Evolutionary conservation across 805 yeast species (phyloP).

Genomic region (Spathaspora passalidarum): DNA sequence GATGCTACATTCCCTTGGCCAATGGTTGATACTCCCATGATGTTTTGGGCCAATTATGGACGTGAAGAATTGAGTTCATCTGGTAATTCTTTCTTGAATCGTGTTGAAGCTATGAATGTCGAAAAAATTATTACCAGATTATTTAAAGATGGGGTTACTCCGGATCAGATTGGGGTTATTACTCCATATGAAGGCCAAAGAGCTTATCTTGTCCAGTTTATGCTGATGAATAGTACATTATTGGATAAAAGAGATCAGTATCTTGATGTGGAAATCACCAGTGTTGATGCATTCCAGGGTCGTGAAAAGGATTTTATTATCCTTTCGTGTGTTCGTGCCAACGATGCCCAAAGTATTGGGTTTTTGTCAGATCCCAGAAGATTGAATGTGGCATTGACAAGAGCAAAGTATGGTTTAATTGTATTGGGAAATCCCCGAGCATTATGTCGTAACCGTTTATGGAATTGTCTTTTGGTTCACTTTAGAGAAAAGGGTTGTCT

Average conservation of each 20-base stretch:
- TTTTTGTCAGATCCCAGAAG: slow-evolving; percentile 44
- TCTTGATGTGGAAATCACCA: slow-evolving; percentile 74
- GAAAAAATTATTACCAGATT: slow-evolving; percentile 72
- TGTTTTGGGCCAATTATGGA: slow-evolving; percentile 91
- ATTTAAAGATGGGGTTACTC: slow-evolving; percentile 73
- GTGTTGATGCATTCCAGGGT: slow-evolving; percentile 45
- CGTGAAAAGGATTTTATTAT: slow-evolving; percentile 44
- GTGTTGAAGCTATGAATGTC: slow-evolving; percentile 87
- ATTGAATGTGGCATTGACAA: slow-evolving; percentile 42
- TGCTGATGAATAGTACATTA: slow-evolving; percentile 68
- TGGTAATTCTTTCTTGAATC: slow-evolving; percentile 79
- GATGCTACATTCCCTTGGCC: slow-evolving; percentile 88
- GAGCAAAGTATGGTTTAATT: slow-evolving; percentile 42
- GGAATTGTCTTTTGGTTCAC: slow-evolving; percentile 77
- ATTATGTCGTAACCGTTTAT: slow-evolving; percentile 63
- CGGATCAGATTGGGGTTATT: slow-evolving; percentile 84
- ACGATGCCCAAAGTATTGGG: slow-evolving; percentile 38
- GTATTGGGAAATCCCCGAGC: slow-evolving; percentile 84
- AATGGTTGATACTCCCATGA: slow-evolving; percentile 78
- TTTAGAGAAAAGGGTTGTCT: slow-evolving; percentile 82
- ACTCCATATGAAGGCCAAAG: slow-evolving; percentile 96
- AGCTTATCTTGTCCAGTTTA: slow-evolving; percentile 72
- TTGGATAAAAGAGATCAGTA: slow-evolving; percentile 56
- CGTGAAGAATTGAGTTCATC: slow-evolving; percentile 81
- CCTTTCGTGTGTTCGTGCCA: slow-evolving; percentile 44